These are phyloP conservation scores for Thalia dealbata DNA, from an alignment of 176 grass and related monocot species.

Conservation along the genomic window DNA sequence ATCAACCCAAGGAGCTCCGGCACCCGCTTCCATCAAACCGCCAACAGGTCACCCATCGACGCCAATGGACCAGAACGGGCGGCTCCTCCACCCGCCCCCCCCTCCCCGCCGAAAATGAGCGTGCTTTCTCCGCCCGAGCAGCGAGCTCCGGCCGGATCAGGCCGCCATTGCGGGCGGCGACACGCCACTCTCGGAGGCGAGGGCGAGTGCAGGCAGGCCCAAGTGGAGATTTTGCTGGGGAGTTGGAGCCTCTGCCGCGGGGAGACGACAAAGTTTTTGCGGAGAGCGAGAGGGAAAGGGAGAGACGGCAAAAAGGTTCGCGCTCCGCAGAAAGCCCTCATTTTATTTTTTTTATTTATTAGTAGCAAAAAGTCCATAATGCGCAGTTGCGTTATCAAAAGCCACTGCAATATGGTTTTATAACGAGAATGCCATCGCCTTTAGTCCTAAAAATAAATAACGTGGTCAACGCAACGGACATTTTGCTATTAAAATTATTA, in stretches of 20 bases:
- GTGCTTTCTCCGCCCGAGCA: background rate
- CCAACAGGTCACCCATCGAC: background rate
- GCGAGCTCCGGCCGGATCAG: background rate
- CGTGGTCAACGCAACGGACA: no score
- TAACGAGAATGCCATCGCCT: no score
- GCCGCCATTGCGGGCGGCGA: background rate
- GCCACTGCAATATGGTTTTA: no score
- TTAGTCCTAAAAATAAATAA: no score
- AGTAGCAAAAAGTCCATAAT: no score
- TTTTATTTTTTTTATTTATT: no score
- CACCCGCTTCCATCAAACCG: slow-evolving; percentile 1
- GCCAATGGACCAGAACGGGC: background rate
- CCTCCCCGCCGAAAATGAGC: background rate
- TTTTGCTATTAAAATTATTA: no score
- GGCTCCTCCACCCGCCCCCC: background rate
- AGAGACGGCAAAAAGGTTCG: background rate
- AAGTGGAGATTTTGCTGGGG: background rate
- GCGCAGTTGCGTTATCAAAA: no score
- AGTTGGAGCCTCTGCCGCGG: background rate
- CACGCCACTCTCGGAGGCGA: background rate
- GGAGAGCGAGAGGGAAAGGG: background rate
- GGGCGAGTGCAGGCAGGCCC: background rate
- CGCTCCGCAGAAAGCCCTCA: no score
- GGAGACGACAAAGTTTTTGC: background rate
- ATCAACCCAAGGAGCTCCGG: background rate